Evolutionary conservation across 176 grass and related monocot species (phyloP), one percentile per base, ranked within the genome.

Genomic region (Typha latifolia): DNA sequence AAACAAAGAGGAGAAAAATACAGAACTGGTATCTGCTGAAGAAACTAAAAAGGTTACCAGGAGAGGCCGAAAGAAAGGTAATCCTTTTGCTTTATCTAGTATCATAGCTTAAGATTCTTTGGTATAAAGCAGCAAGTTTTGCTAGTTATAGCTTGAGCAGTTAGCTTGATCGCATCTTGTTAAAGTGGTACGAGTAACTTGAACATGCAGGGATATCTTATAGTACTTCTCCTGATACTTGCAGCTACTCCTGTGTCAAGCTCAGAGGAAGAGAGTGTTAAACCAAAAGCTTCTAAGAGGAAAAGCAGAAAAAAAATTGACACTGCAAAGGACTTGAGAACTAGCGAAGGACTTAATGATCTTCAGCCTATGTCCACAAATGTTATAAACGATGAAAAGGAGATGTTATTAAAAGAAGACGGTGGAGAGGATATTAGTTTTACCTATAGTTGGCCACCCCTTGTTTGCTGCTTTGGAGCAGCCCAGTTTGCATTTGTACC

Each of bases 381-480:
- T 13, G 13, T 76, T 74, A 13, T 76, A 29, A 68, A 67, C 27
- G 81, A 31, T 72, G 72, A 80, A 82, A 63, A 87, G 61, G 83
- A 78, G 27, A 31, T 74, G 14, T 69, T 69, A 4, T n/a, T 68
- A 66, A 69, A 48, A n/a, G 62, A 86, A 22, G 83, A 84, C 71
- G 65, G 48, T 77, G 77, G 19, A 66, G 80, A 78, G 14, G 50
- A 79, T 51, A 78, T 69, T 57, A 82, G 65, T 80, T 80, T 80
- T 51, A 53, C 24, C 11, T 62, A 79, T 49, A 52, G 47, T 15
- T 71, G 71, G 75, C 53, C 61, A 0, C 88, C 93, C 14, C 85
- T 96, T 14, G 82, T 96, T 29, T 82, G 82, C 66, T 91, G 93
- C 80, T 96, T 96, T 74, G 88, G 93, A 71, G 72, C 85, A 6